Evolutionary conservation across 2,329 filamentous ascomycete species (phyloP).

Genomic region (Tricladium varicosporioides): DNA sequence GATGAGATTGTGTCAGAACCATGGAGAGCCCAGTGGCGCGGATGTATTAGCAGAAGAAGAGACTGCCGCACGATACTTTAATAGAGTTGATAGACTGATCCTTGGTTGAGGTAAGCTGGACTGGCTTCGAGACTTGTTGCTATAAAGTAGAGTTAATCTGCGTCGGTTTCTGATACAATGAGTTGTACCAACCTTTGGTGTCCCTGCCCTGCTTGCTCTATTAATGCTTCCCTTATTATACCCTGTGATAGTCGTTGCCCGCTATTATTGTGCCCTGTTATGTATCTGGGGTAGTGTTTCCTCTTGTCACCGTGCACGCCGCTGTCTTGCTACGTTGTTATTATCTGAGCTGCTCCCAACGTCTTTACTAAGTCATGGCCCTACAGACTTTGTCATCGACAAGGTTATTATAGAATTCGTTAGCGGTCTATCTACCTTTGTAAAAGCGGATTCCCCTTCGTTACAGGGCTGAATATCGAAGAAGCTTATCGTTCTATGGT

Average conservation of each 20-base stretch:
- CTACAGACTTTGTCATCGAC: slow-evolving; percentile 17
- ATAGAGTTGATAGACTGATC: slow-evolving; percentile 18
- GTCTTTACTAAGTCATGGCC: slow-evolving; percentile 17
- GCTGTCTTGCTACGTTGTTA: slow-evolving; percentile 12
- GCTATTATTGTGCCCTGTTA: slow-evolving; percentile 9
- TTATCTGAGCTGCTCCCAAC: slow-evolving; percentile 15
- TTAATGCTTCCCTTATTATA: no score
- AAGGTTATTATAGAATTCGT: slow-evolving; percentile 23
- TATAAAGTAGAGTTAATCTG: slow-evolving; percentile 23
- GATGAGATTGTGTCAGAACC: slow-evolving; percentile 22
- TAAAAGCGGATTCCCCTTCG: no score
- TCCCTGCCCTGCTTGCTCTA: no score
- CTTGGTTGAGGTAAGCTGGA: slow-evolving; percentile 12
- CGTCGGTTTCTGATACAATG: slow-evolving; percentile 12
- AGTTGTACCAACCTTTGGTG: slow-evolving; percentile 12
- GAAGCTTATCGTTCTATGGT: no score
- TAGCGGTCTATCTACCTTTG: no score
- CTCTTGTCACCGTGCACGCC: slow-evolving; percentile 16
- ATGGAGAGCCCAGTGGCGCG: slow-evolving; percentile 23
- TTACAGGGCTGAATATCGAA: no score
- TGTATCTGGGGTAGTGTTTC: slow-evolving; percentile 16
- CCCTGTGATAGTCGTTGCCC: slow-evolving; percentile 12
- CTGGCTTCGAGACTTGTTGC: slow-evolving; percentile 22
- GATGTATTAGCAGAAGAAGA: slow-evolving; percentile 21
- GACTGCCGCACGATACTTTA: slow-evolving; percentile 14